A percentile compares a stretch with the other conserved stretches of the same genome.
Evolutionary conservation across 73 alveolate genomes (phyloP).

Genomic region (Diophrys sp.): DNA sequence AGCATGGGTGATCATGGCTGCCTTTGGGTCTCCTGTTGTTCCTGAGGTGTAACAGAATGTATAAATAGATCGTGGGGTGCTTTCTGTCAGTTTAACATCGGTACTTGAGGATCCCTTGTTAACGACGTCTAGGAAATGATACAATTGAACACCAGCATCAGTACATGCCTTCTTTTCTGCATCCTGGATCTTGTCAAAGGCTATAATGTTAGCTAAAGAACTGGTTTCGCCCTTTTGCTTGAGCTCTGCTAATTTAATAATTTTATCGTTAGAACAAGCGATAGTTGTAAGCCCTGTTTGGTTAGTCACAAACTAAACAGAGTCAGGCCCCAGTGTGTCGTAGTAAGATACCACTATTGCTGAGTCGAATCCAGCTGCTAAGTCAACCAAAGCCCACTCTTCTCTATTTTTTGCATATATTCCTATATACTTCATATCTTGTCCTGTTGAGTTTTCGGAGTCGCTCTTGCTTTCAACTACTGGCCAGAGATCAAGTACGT

Average conservation of each 20-base stretch:
- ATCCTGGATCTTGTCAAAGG: constrained; percentile 30
- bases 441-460: not conserved
- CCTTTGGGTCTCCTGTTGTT: constrained; percentile 92
- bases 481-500: too few species aligned
- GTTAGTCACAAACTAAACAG: constrained; percentile 55
- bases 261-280: constrained; percentile 38
- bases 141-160: constrained; percentile 34
- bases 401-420: constrained; percentile 73
- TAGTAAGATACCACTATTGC: constrained; percentile 70
- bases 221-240: constrained; percentile 23
- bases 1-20: constrained; percentile 78
- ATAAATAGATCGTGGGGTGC: constrained; percentile 56
- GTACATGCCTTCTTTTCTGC: constrained; percentile 27
- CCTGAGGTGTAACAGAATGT: constrained; percentile 88
- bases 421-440: constrained; percentile 55
- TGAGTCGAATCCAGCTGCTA: constrained; percentile 55
- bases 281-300: constrained; percentile 65
- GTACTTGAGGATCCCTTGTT: constrained; percentile 30
- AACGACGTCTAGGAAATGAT: constrained; percentile 23
- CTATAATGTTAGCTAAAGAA: constrained; percentile 34
- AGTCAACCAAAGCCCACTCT: constrained; percentile 81
- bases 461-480: too few species aligned
- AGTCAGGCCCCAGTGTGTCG: constrained; percentile 77
- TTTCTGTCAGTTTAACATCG: constrained; percentile 19
- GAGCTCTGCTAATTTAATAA: constrained; percentile 21